Conservation (phyloP, 768 basidiomycete species). For the Suillus sp. region DNA sequence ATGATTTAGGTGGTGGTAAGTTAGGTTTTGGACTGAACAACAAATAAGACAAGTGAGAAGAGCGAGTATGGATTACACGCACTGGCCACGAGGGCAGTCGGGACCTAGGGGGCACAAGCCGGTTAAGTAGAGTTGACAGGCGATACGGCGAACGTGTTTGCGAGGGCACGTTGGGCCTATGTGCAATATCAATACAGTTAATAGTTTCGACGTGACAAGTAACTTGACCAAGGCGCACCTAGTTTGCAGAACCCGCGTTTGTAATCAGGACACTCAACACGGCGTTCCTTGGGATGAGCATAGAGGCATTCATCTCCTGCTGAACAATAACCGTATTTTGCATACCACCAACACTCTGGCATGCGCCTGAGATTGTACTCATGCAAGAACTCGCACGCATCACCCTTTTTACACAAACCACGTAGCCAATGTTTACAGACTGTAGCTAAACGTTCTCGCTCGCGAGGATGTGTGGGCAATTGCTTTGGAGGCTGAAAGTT, state of each 20-base stretch:
- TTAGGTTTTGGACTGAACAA: slow-evolving; percentile 71
- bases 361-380: slow-evolving; percentile 97
- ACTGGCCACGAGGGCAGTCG: slow-evolving; percentile 90
- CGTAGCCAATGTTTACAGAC: slow-evolving; percentile 99
- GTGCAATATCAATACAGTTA: slow-evolving; percentile 13
- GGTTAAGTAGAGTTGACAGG: slow-evolving; percentile 88
- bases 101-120: slow-evolving; percentile 92
- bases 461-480: slow-evolving; percentile 78
- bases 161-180: slow-evolving; percentile 85
- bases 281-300: slow-evolving; percentile 89
- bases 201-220: slow-evolving; percentile 10
- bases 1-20: slow-evolving; percentile 69
- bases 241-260: slow-evolving; percentile 93
- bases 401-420: slow-evolving; percentile 97
- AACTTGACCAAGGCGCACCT: slow-evolving; percentile 52
- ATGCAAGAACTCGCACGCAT: slow-evolving; percentile 97
- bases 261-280: slow-evolving; percentile 94
- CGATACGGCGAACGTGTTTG: slow-evolving; percentile 90
- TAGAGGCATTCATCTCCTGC: slow-evolving; percentile 98
- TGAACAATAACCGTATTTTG: slow-evolving; percentile 96
- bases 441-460: slow-evolving; percentile 81
- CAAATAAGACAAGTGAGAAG: slow-evolving; percentile 15
- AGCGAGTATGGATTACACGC: slow-evolving; percentile 37
- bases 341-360: slow-evolving; percentile 99
- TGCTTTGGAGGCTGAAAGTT: slow-evolving; percentile 92